Base-by-base conservation (phyloP, 176 grass and related monocot species). In the Oryza nivara region DNA sequence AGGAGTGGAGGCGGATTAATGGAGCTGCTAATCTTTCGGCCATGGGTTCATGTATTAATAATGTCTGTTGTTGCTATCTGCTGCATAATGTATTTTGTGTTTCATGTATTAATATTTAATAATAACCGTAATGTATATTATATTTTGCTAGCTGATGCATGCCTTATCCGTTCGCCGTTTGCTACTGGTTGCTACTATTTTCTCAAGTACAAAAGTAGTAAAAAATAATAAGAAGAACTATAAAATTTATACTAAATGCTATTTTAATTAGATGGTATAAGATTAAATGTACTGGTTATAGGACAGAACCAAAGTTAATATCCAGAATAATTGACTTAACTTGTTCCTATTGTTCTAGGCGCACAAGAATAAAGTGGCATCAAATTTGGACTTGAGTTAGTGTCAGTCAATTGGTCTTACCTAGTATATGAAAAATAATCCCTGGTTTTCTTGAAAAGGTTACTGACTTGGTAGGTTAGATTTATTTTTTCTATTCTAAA, bases 21-120 rank as follows among this genome's bases (percentile, higher is more conserved):
- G 73, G 56, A 76, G 36, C 6, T 76, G 78, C 79, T 76, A 82
- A 46, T 11, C 43, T 82, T 87, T 82, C 35, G 78, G 71, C 5
- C 60, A 22, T 68, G 4, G 34, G 20, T 19, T 25, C 43, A 17
- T 80, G 65, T 22, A 13, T 76, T 56, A 17, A 84, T 56, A 16
- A 45, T 45, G 6, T 68, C 8, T n/a, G 46, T n/a, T 58, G 54
- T n/a, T 58, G 52, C 40, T 41, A 41, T 0, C 7, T 41, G 7
- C 40, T 41, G 40, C 40, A 41, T 44, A 10, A 44, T 44, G 43
- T 44, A 0, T 44, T 44, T 10, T 44, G 9, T 44, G 43, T 44
- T 44, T 44, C 2, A 44, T 9, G 43, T 44, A 44, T 44, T 10
- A 44, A 58, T 58, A 58, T 9, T 58, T n/a, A 58, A 20, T n/a